Conservation (phyloP, 306 rosid species). For the Parietaria judaica region DNA sequence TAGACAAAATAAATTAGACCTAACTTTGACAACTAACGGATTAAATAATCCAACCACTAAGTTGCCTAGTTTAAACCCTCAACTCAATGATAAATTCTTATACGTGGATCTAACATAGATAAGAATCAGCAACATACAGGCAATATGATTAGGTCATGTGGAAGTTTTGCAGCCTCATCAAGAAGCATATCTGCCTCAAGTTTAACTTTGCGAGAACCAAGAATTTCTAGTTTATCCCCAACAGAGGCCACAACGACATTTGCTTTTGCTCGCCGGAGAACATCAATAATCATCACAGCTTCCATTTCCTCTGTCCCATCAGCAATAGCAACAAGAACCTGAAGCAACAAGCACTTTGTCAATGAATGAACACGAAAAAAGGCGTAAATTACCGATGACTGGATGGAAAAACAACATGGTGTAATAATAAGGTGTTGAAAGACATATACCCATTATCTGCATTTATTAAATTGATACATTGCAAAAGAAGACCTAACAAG, state of each 20-base stretch:
- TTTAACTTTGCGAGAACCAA: slow-evolving; percentile 72
- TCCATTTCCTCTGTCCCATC: slow-evolving; percentile 95
- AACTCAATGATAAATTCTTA: too few species aligned
- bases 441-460: not conserved
- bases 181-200: slow-evolving; percentile 80
- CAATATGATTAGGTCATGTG: slow-evolving; percentile 73
- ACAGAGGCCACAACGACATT: slow-evolving; percentile 83
- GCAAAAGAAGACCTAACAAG: too few species aligned
- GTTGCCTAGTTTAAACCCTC: too few species aligned
- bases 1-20: too few species aligned
- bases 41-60: too few species aligned
- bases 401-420: too few species aligned
- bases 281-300: slow-evolving; percentile 66
- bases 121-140: slow-evolving; percentile 47
- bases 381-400: not conserved
- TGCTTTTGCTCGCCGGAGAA: slow-evolving; percentile 75
- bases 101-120: not conserved
- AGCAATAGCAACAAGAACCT: slow-evolving; percentile 92
- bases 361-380: not conserved
- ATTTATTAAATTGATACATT: too few species aligned
- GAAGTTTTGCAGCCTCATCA: slow-evolving; percentile 56
- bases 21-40: not conserved
- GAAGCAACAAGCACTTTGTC: slow-evolving; percentile 5
- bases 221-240: slow-evolving; percentile 55
- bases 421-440: not conserved